These are phyloP conservation scores for Paramyrothecium sp. DNA, from an alignment of 2,329 filamentous ascomycete genomes.

Conservation along the genomic window DNA sequence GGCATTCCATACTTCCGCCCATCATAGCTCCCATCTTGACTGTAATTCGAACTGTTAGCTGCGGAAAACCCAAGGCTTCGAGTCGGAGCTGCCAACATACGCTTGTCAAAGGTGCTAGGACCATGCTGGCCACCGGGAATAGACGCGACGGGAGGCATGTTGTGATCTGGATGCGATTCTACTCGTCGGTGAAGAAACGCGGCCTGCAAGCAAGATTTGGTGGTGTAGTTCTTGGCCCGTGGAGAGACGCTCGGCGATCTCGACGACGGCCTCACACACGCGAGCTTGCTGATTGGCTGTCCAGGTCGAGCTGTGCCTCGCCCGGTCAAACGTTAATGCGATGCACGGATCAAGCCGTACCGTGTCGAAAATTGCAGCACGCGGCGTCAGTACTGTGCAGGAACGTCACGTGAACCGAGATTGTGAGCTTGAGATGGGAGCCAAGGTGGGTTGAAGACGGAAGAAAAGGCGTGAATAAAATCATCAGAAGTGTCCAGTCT, in stretches of 20 bases:
- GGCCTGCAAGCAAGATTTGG: neutral
- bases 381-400: conserved; percentile 19
- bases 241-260: neutral
- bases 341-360: conserved; percentile 18
- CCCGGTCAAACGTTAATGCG: conserved; percentile 26
- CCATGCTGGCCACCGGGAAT: conserved; percentile 42
- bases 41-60: conserved; percentile 17
- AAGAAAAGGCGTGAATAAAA: conserved; percentile 16
- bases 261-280: neutral
- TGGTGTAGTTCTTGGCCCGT: too few species aligned
- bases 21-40: conserved; percentile 96
- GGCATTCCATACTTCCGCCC: conserved; percentile 78
- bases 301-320: neutral
- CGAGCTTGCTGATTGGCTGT: conserved; percentile 21
- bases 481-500: neutral
- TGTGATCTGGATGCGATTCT: conserved; percentile 5
- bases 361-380: conserved; percentile 14
- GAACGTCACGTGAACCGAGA: conserved; percentile 31
- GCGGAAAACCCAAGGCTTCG: neutral
- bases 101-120: conserved; percentile 54
- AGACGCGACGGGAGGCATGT: conserved; percentile 41
- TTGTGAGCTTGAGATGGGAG: conserved; percentile 25
- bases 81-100: conserved; percentile 30
- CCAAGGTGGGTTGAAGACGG: conserved; percentile 18
- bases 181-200: neutral